A percentile compares a stretch with the other conserved stretches of the same genome.
Conservation (phyloP, 352 stramenopile species). For the Pythium aquatile region DNA sequence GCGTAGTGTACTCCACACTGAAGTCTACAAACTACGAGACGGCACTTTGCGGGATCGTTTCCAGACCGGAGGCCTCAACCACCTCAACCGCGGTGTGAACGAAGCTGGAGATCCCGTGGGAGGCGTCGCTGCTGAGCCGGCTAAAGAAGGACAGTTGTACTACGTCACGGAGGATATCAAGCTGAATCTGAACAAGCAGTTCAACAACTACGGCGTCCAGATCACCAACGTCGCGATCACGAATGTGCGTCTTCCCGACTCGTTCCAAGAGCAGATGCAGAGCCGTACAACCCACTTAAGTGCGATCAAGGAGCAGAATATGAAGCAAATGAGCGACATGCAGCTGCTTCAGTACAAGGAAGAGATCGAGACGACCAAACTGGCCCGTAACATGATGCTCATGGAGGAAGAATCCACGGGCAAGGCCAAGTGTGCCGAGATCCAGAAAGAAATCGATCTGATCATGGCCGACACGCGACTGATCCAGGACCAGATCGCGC, state of each 20-base stretch:
- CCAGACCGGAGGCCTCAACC: constrained; percentile 46
- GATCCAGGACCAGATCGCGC: constrained; percentile 48
- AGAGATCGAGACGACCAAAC: constrained; percentile 51
- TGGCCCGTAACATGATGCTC: constrained; percentile 48
- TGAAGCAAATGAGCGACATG: constrained; percentile 82
- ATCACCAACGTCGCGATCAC: constrained; percentile 70
- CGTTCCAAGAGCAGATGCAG: constrained; percentile 67
- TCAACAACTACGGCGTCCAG: constrained; percentile 70
- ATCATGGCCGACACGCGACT: constrained; percentile 50
- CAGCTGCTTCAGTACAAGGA: constrained; percentile 63
- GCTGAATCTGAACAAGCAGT: constrained; percentile 61
- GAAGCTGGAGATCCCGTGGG: constrained; percentile 19
- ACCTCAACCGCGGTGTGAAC: constrained; percentile 21
- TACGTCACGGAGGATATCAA: constrained; percentile 70
- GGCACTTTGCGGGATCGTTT: constrained; percentile 68
- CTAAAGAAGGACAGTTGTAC: constrained; percentile 32
- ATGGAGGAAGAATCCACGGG: constrained; percentile 66
- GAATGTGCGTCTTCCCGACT: constrained; percentile 56
- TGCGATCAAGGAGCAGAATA: constrained; percentile 71
- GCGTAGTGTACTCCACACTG: constrained; percentile 84
- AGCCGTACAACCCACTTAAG: constrained; percentile 64
- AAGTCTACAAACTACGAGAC: constrained; percentile 85
- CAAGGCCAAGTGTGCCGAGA: constrained; percentile 50
- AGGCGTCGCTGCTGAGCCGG: constrained; percentile 14
- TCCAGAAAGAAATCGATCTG: constrained; percentile 58